A percentile compares a stretch with the other conserved stretches of the same genome.
These are phyloP conservation scores for Kodamaea neixiangensis DNA, from an alignment of 805 yeast species.

Conservation along the genomic window DNA sequence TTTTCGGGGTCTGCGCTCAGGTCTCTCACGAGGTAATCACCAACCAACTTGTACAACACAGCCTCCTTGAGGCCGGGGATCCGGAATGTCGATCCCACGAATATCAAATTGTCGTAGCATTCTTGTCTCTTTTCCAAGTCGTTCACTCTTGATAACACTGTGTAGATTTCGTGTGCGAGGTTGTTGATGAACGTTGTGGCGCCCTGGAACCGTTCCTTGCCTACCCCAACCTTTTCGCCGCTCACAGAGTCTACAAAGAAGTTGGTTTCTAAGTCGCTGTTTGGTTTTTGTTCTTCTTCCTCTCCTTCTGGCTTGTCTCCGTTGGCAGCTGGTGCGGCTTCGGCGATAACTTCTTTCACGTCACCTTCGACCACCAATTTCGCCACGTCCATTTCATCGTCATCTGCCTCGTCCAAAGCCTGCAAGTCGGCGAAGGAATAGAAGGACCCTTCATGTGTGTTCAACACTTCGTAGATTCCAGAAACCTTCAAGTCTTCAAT, in stretches of 20 bases:
- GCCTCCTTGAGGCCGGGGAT: constrained; percentile 79
- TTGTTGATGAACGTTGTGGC: constrained; percentile 56
- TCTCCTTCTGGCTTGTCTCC: constrained; percentile 22
- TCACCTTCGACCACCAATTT: constrained; percentile 80
- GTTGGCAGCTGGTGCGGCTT: constrained; percentile 21
- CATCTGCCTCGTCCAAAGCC: constrained; percentile 36
- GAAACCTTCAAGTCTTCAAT: constrained; percentile 76
- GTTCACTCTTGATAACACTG: constrained; percentile 55
- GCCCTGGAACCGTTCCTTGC: constrained; percentile 89
- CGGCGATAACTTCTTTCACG: constrained; percentile 18
- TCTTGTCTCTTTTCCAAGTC: constrained; percentile 75
- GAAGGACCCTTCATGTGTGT: constrained; percentile 65
- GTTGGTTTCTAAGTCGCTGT: constrained; percentile 74
- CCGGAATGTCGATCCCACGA: constrained; percentile 75
- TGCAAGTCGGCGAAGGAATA: constrained; percentile 56
- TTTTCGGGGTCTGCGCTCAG: constrained; percentile 25
- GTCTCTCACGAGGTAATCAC: constrained; percentile 51
- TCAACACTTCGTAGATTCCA: constrained; percentile 74
- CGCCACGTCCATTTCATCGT: constrained; percentile 82
- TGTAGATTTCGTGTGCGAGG: constrained; percentile 56
- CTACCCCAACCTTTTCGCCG: constrained; percentile 65
- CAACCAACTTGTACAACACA: constrained; percentile 56
- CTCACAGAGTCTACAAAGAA: constrained; percentile 59
- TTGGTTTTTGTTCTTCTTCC: constrained; percentile 45
- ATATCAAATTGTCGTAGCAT: constrained; percentile 78